Evolutionary conservation across 805 yeast genomes (phyloP).

Genomic region (Yarrowia keelungensis): DNA sequence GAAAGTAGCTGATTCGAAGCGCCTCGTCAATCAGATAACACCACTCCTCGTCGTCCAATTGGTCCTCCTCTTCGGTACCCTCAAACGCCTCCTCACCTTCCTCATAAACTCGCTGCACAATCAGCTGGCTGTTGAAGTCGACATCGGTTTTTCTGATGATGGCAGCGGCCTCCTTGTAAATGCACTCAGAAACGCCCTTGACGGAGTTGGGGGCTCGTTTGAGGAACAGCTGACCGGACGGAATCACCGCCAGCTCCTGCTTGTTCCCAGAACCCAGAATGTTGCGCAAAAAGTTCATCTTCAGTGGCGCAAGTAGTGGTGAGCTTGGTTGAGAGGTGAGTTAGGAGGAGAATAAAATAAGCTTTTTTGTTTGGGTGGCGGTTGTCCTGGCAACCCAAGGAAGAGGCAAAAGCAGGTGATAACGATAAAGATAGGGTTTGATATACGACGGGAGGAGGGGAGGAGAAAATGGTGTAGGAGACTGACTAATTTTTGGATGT

Average conservation of each 20-base stretch:
- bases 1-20: slow-evolving; percentile 62
- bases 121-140: slow-evolving; percentile 71
- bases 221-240: slow-evolving; percentile 79
- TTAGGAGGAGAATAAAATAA: background rate
- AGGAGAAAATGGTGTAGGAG: no score
- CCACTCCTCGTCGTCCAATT: slow-evolving; percentile 65
- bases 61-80: slow-evolving; percentile 58
- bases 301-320: slow-evolving; percentile 2
- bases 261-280: slow-evolving; percentile 42
- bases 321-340: no score
- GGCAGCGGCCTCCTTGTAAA: slow-evolving; percentile 78
- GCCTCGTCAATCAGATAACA: slow-evolving; percentile 69
- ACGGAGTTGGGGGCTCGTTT: slow-evolving; percentile 81
- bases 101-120: slow-evolving; percentile 68
- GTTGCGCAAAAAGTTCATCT: slow-evolving; percentile 47
- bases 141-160: slow-evolving; percentile 71
- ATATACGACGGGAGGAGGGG: no score
- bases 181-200: slow-evolving; percentile 77
- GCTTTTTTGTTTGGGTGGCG: slow-evolving; percentile 8
- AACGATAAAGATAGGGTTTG: no score
- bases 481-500: no score
- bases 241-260: slow-evolving; percentile 70
- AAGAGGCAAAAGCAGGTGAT: no score
- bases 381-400: background rate
- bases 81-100: slow-evolving; percentile 67